These are phyloP conservation scores for Gloeophyllum trabeum DNA, from an alignment of 768 basidiomycete species.

Conservation along the genomic window DNA sequence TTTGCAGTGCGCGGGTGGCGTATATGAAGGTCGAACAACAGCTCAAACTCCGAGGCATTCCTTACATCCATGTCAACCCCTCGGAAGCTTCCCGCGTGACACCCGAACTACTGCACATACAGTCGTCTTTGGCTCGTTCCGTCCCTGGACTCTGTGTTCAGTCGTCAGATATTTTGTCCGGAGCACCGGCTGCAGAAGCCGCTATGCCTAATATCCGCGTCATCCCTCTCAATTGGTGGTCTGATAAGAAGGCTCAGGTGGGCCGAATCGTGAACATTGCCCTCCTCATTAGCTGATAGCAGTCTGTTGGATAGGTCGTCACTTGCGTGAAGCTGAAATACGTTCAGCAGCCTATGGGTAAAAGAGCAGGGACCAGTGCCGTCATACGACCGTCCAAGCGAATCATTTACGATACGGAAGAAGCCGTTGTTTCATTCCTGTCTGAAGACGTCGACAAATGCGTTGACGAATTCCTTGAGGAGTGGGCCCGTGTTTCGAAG, in stretches of 20 bases:
- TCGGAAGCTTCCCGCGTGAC: slow-evolving; percentile 25
- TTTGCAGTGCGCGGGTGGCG: slow-evolving; percentile 72
- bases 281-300: background rate
- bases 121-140: slow-evolving; percentile 65
- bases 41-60: slow-evolving; percentile 72
- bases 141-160: slow-evolving; percentile 80
- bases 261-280: background rate
- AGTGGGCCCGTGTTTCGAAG: slow-evolving; percentile 88
- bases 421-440: slow-evolving; percentile 82
- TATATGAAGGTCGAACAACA: slow-evolving; percentile 83
- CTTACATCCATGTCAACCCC: slow-evolving; percentile 66
- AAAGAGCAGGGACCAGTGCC: slow-evolving; percentile 39
- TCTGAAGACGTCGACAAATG: slow-evolving; percentile 82
- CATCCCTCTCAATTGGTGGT: slow-evolving; percentile 89
- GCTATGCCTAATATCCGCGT: slow-evolving; percentile 90
- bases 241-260: slow-evolving; percentile 56
- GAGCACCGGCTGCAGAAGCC: slow-evolving; percentile 80
- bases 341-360: slow-evolving; percentile 77
- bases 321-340: slow-evolving; percentile 88
- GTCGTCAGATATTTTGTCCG: slow-evolving; percentile 70
- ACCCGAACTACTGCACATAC: slow-evolving; percentile 40
- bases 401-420: slow-evolving; percentile 82
- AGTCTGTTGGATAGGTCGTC: slow-evolving; percentile 41
- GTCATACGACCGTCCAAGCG: slow-evolving; percentile 78
- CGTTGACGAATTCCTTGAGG: slow-evolving; percentile 83